Evolutionary conservation across 139 green algal genomes (phyloP), one percentile per base, ranked within the genome.

Genomic region (Astrephomene gubernaculifera): DNA sequence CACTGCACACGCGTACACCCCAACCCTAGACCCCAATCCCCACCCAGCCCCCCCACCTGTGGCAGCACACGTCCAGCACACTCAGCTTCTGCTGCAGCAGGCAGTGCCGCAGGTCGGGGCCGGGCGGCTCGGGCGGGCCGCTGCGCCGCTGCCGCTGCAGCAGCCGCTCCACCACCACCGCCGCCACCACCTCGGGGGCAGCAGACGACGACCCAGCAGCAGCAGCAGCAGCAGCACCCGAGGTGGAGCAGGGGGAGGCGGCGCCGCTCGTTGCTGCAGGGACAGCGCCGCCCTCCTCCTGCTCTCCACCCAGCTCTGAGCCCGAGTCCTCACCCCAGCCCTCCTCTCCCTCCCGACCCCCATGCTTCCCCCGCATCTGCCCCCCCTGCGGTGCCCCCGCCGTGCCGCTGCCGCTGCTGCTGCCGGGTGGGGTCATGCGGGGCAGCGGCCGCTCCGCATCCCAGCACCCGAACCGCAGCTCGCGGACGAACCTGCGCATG

Each of bases 41-140:
- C n/a, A n/a, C n/a, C n/a, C n/a, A n/a, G n/a, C n/a, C n/a, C n/a
- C 68, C 68, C 22, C 67, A 84, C 68, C 89, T 81, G 79, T 83
- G 82, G 49, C 96, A 96, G 91, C 93, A 97, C 22, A 93, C 39
- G 67, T 96, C 89, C 65, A 98, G 87, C 81, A 97, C 91, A 88
- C 96, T 89, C 41, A 98, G 92, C 88, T 97, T 97, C 92, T 98
- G 94, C n/a, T 98, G 95, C 53, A 97, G 89, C 74, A 97, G 85
- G 83, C 90, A 94, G 54, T 52, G 35, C 35, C 79, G 45, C 35
- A 95, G 90, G 63, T 95, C 87, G 67, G 92, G 92, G 14, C 71
- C 49, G 5, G 76, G 76, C 19, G 76, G 76, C 49, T 24, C 45
- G 25, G 35, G 38, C 39, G 27, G 25, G 10, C 44, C 52, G 27